These are phyloP conservation scores for Platanus orientalis DNA, from an alignment of 164 flowering plant species.

Conservation along the genomic window DNA sequence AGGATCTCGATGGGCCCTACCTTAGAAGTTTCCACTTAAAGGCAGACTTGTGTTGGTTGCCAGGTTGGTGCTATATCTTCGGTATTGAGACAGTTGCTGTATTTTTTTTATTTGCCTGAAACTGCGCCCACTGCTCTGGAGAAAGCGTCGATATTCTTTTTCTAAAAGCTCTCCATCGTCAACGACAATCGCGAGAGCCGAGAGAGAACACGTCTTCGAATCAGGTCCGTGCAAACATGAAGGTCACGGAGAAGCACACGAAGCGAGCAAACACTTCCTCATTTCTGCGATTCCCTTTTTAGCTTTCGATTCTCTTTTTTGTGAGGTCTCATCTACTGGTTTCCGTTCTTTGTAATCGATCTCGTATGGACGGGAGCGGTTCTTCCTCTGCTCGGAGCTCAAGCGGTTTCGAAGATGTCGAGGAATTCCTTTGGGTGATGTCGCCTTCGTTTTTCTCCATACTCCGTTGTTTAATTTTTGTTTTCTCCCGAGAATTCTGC, in stretches of 20 bases:
- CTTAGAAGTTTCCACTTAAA: too few relatives aligned
- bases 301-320: background rate
- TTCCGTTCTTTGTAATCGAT: background rate
- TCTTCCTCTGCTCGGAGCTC: slow-evolving; percentile 12
- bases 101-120: too few relatives aligned
- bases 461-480: background rate
- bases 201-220: slow-evolving; percentile 49
- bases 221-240: slow-evolving; percentile 46
- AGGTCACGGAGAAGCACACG: slow-evolving; percentile 34
- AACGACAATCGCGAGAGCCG: too few relatives aligned
- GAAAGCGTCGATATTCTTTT: too few relatives aligned
- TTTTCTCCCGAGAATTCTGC: too few relatives aligned
- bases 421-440: slow-evolving; percentile 54
- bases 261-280: background rate
- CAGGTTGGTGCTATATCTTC: too few relatives aligned
- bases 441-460: too few relatives aligned
- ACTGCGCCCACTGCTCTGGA: too few relatives aligned
- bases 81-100: too few relatives aligned
- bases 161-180: too few relatives aligned
- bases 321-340: background rate
- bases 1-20: too few relatives aligned
- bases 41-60: too few relatives aligned
- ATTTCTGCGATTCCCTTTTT: background rate
- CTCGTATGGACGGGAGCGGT: slow-evolving; percentile 3
- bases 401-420: slow-evolving; percentile 52